Evolutionary conservation across 169 alveolate species (phyloP).

Genomic region (Cryptosporidium viatorum): DNA sequence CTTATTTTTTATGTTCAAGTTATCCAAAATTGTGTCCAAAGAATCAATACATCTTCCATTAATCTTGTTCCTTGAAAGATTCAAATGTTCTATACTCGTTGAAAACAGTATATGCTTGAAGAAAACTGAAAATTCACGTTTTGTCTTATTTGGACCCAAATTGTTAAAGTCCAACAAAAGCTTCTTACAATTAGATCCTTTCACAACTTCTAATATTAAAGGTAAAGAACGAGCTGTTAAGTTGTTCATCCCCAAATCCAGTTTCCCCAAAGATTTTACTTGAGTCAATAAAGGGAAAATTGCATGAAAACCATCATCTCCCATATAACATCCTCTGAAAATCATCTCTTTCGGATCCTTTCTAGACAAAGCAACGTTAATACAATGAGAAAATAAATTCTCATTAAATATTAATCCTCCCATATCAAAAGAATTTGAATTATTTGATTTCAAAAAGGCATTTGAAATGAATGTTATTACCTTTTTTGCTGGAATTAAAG

Average conservation of each 20-base stretch:
- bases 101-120: constrained; percentile 59
- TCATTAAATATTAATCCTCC: constrained; percentile 40
- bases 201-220: constrained; percentile 43
- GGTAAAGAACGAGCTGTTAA: constrained; percentile 68
- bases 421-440: constrained; percentile 41
- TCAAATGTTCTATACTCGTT: constrained; percentile 7
- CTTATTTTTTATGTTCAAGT: constrained; percentile 5
- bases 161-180: constrained; percentile 42
- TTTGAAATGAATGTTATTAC: constrained; percentile 33
- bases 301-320: constrained; percentile 44
- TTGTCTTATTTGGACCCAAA: constrained; percentile 55
- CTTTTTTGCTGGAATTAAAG: constrained; percentile 37
- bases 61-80: constrained; percentile 58
- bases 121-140: constrained; percentile 42
- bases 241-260: constrained; percentile 64
- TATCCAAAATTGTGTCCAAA: constrained; percentile 53
- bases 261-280: constrained; percentile 10
- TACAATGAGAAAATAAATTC: constrained; percentile 37
- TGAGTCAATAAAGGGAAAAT: constrained; percentile 54
- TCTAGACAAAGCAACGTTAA: constrained; percentile 50
- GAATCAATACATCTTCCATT: constrained; percentile 72
- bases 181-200: constrained; percentile 28
- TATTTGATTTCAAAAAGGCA: constrained; percentile 29
- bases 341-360: constrained; percentile 69
- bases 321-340: constrained; percentile 73